Evolutionary conservation across 2,329 filamentous ascomycete genomes (phyloP), one percentile per base, ranked within the genome.

Genomic region (Orbilia quercus): DNA sequence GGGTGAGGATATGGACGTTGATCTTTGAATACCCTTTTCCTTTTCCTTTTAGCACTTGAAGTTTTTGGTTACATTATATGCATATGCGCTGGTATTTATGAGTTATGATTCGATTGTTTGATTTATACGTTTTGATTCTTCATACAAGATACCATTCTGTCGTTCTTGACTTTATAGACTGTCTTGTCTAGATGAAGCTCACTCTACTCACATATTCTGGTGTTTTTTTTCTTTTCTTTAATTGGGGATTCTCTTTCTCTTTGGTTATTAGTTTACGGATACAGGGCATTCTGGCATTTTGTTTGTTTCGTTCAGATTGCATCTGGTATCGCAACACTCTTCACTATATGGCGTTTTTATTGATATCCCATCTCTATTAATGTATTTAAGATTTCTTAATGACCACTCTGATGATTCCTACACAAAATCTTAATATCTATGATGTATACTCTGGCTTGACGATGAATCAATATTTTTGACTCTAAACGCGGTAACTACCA

Each of bases 1-100:
- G 47, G 54, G 48, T 0, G 69, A 73, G 28, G 60, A 73, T 22
- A 73, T 73, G 69, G 69, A 73, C 34, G 60, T 73, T 36, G 69
- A 73, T 53, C 31, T 66, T 28, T 73, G 20, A 73, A 58, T 44
- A 16, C 53, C 2, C 22, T 53, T 57, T 54, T 57, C 25, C 23
- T 25, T 53, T 48, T 54, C 44, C 36, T 9, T 53, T 42, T 53
- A n/a, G 31, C 25, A 28, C n/a, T n/a, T n/a, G n/a, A n/a, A n/a
- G n/a, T n/a, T n/a, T 31, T 31, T 31, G 28, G 28, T 9, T 31
- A 9, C 28, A 9, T 31, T 31, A 5, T 9, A n/a, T n/a, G n/a
- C n/a, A n/a, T 31, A 5, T 31, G 28, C 28, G 28, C 5, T 31
- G 9, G 28, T 9, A 31, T 9, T n/a, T 31, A 31, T 31, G 28